phyloP scores from a whole-genome alignment of 225 moss, liverwort and hornwort species.

The Pleurozium schreberi region DNA sequence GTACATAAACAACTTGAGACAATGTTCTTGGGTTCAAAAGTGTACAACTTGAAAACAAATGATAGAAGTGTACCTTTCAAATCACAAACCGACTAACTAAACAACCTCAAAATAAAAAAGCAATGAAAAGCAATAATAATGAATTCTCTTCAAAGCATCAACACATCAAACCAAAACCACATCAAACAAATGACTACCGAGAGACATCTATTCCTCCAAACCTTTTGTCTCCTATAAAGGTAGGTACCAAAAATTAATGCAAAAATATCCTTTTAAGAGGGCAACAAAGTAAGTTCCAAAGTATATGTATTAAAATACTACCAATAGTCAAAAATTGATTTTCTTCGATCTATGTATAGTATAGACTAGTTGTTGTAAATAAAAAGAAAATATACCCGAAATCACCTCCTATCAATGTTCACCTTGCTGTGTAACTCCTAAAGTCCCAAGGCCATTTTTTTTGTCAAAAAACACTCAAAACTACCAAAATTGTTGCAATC shows the following conservation, averaged over 20 bases:
- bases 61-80: neutral
- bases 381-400: neutral
- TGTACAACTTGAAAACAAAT: rapidly evolving
- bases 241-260: too few relatives aligned
- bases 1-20: neutral
- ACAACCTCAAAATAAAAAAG: neutral
- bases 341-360: neutral
- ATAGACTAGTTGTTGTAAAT: neutral
- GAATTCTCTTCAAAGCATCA: neutral
- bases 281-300: neutral
- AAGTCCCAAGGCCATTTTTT: too few relatives aligned
- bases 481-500: too few relatives aligned
- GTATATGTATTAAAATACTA: neutral
- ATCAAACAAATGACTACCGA: neutral
- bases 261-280: neutral
- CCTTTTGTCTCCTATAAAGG: neutral
- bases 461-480: too few relatives aligned
- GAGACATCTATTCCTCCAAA: neutral
- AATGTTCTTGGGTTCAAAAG: neutral
- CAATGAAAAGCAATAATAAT: neutral
- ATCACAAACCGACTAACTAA: rapidly evolving
- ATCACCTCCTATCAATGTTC: neutral
- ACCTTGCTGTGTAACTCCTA: too few relatives aligned
- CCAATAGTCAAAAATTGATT: neutral
- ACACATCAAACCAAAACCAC: neutral